Base-by-base conservation (phyloP, 176 grass and related monocot species). In the Bromus sterilis region DNA sequence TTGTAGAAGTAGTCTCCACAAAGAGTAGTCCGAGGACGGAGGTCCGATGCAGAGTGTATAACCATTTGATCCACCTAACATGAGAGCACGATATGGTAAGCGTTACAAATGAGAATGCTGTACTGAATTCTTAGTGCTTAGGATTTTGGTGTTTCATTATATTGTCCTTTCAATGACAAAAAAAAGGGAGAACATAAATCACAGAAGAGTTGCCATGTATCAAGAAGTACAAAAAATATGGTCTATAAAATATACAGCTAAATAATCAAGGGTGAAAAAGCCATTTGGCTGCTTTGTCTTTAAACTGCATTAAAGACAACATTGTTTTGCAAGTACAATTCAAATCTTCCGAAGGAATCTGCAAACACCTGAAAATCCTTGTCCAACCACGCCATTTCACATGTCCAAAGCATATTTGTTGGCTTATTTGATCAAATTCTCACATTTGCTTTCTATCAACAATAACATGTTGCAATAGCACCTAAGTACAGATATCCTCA, bases 61-160 rank as follows among this genome's bases (percentile, higher is more conserved):
- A 95, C 89, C 96, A 98, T 98, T 78, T 98, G 96, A 72, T 98
- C 96, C 6, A 98, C 96, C 96, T 97, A 78, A 42, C 14, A 84
- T 76, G 40, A 84, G 58, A 69, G 7, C 48, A 39, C 5, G 63
- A 73, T 32, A 49, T 15, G 44, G 28, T 81, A 32, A 88, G 24
- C 28, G 31, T 69, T 88, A 49, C 48, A 88, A 37, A 68, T 14
- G 58, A 74, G 11, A 75, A 57, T 42, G 59, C 11, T 36, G 41
- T 63, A 74, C 79, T 31, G 14, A 65, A 31, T 64, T 87, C 25
- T 58, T 15, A 56, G 23, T 79, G 78, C 34, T 70, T 12, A 30
- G 16, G 78, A 46, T n/a, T 65, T 81, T 76, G 48, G 10, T 11
- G 51, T 86, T 76, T 2, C 15, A 43, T 86, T 36, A 30, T 69